Evolutionary conservation across 306 rosid species (phyloP), one percentile per base, ranked within the genome.

Genomic region (Biancaea sappan): DNA sequence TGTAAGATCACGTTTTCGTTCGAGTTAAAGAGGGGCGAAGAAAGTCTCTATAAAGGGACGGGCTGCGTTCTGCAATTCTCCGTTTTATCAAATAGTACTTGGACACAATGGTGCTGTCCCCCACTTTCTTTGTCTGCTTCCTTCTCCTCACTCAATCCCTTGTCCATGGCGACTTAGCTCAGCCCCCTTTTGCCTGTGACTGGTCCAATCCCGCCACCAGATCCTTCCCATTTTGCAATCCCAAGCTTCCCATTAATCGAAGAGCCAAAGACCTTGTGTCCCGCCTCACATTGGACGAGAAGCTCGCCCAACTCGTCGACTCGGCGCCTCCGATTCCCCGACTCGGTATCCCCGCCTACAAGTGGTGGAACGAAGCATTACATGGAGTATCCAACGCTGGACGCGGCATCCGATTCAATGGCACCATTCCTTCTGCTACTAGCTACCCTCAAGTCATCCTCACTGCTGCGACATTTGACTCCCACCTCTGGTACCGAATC

Each of bases 371-470:
- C 12, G 98, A 94, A 66, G 95, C 98, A 5, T 87, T 94, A 2
- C 99, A 94, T 40, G 97, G 99, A 18, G 86, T 94, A 3, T 75
- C 87, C 4, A 34, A 48, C 35, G 84, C 38, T 15, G 95, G 97
- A 13, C 81, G 21, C 16, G 99, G 95, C 32, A 66, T 90, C 32
- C 29, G 8, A 26, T 84, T 94, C 75, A 52, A 84, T 37, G 90
- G 83, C 4, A 13, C 85, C 59, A 75, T 94, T 51, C 0, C 72
- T 0, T 52, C 86, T 0, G 96, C 93, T 2, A 92, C 99, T 4
- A 88, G 95, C 88, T 94, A 90, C 89, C 99, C 99, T 75, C 99
- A 91, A 79, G 99, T 94, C 60, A 94, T 94, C 37, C 93, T 91
- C 80, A 80, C 95, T 4, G 97, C 96, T 0, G 95, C 99, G 6